phyloP scores from a whole-genome alignment of 2,329 filamentous ascomycete species.

The Penicillium brasilianum region DNA sequence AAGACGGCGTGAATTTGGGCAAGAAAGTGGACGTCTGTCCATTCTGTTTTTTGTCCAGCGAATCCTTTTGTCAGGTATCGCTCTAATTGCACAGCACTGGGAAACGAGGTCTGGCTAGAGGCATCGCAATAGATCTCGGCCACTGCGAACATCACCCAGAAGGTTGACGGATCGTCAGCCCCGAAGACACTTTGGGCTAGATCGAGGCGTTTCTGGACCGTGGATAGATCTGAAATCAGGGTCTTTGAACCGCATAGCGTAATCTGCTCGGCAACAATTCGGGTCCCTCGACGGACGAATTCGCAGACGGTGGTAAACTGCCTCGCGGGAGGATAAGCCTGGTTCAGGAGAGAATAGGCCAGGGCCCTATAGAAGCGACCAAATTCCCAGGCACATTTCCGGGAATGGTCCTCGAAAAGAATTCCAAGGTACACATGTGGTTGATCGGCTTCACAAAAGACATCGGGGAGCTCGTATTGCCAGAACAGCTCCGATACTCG shows the following conservation, averaged over 20 bases:
- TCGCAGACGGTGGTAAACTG: constrained; percentile 36
- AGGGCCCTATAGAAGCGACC: constrained; percentile 58
- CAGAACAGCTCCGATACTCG: constrained; percentile 58
- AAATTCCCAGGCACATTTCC: constrained; percentile 63
- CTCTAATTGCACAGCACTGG: constrained; percentile 27
- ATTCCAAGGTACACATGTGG: constrained; percentile 68
- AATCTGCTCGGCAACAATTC: constrained; percentile 40
- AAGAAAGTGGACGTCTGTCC: constrained; percentile 65
- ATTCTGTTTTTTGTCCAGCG: constrained; percentile 49
- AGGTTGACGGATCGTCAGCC: constrained; percentile 18
- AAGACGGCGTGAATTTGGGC: constrained; percentile 65
- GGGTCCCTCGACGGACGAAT: constrained; percentile 43
- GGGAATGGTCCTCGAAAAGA: constrained; percentile 62
- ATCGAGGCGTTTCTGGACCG: constrained; percentile 32
- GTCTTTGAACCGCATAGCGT: constrained; percentile 30
- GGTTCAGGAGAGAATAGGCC: constrained; percentile 60
- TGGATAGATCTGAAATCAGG: constrained; percentile 22
- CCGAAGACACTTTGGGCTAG: constrained; percentile 24
- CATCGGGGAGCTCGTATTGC: constrained; percentile 43
- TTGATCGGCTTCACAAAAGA: constrained; percentile 25
- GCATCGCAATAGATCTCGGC: constrained; percentile 35
- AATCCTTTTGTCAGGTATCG: constrained; percentile 39
- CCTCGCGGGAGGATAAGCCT: constrained; percentile 34
- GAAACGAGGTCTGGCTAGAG: constrained; percentile 20
- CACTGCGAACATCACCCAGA: constrained; percentile 45